These are phyloP conservation scores for Cairneyella variabilis DNA, from an alignment of 495 filamentous ascomycete species.

Conservation along the genomic window DNA sequence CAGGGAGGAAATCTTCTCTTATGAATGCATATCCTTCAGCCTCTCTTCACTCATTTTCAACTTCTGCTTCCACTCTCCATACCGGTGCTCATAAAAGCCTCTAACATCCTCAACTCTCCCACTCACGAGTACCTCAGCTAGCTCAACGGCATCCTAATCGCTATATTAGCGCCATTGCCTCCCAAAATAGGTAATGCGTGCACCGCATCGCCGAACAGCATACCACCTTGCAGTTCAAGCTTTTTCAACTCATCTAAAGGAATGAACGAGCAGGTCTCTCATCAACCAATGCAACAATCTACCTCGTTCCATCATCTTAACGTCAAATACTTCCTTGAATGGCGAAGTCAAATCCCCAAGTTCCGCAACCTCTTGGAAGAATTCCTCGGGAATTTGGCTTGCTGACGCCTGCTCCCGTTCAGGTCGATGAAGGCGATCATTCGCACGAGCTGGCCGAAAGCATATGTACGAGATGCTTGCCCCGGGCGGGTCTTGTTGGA, in stretches of 20 bases:
- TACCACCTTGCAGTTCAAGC: constrained; percentile 25
- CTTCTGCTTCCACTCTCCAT: constrained; percentile 26
- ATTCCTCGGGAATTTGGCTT: constrained; percentile 14
- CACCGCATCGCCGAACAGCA: constrained; percentile 37
- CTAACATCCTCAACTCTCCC: constrained; percentile 9
- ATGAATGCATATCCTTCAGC: constrained; percentile 2
- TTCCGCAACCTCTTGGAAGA: neutral
- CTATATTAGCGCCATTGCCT: constrained; percentile 37
- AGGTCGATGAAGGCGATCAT: neutral
- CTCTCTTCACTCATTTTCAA: constrained; percentile 26
- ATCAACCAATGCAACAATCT: constrained; percentile 40
- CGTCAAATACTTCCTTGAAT: constrained; percentile 33
- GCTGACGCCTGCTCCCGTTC: neutral
- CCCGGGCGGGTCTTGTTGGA: neutral
- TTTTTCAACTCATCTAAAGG: constrained; percentile 17
- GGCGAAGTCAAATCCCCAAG: constrained; percentile 21
- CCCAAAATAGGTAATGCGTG: constrained; percentile 39
- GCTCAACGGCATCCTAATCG: constrained; percentile 35
- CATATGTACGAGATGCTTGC: constrained; percentile 3
- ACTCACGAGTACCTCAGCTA: constrained; percentile 30
- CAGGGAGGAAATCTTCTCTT: no score
- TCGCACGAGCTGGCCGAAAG: neutral
- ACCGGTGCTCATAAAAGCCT: constrained; percentile 27
- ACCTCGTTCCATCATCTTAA: constrained; percentile 27
- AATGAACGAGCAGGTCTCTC: constrained; percentile 30